Evolutionary conservation across 2,329 filamentous ascomycete species (phyloP), one percentile per base, ranked within the genome.

Genomic region (Metarhizium brunneum): DNA sequence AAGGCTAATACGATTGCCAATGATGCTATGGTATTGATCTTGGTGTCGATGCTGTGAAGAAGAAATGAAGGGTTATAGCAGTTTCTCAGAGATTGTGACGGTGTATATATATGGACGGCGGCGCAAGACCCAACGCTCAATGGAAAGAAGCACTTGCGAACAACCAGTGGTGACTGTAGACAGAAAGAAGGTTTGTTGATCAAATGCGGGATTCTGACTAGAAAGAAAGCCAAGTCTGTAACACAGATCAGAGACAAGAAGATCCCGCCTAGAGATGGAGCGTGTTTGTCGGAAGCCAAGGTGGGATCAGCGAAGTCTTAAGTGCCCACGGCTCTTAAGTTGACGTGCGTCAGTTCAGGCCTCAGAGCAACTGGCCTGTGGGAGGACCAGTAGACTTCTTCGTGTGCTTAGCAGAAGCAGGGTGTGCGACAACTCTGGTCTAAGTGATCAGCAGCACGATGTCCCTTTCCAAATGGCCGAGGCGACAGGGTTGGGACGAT

Each of bases 221-320:
- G 66, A 68, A 66, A 62, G 68, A 70, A 67, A 70, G 71, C 69
- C 73, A 74, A 76, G 74, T 75, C 68, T 71, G 71, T 71, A 66
- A 66, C 66, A 69, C 71, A 68, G 67, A 68, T 72, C 64, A 71
- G 59, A 69, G 63, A 69, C 65, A 71, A 69, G 68, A 72, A 63
- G 66, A 69, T 69, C 66, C 63, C 60, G 56, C 61, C 57, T 68
- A 56, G 65, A 69, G 65, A 65, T 68, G 61, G 65, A 65, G 60
- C 64, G 61, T 48, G 61, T 63, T 60, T 63, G 67, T 63, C 58
- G 63, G 65, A 60, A 60, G 60, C 62, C 65, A 64, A 68, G 64
- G 69, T 75, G 77, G 78, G 79, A 81, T 81, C 79, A 80, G 77
- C 78, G 75, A 76, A 74, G 75, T 79, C 70, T 81, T 81, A 81